Base-by-base conservation (phyloP, 805 yeast genomes). In the Wickerhamomyces mucosus region DNA sequence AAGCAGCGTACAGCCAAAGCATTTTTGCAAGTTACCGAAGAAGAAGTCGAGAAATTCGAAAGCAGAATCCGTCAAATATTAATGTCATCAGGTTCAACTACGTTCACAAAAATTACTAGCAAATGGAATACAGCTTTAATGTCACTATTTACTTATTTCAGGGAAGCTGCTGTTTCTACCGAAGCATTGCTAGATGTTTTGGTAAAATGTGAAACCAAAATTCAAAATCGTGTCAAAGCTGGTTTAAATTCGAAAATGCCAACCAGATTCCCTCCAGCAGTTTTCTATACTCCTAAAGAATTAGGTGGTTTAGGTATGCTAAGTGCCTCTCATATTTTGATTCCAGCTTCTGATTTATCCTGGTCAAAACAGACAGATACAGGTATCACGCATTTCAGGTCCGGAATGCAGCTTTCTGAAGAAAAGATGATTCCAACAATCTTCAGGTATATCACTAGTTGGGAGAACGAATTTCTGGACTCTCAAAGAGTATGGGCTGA, bases 171-270 rank as follows among this genome's bases (percentile, higher is more conserved):
- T 7, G 76, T 88, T 7, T 67, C 89, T 0, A 86, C 98, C 0
- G 84, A 78, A 32, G 50, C 78, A 5, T 59, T 92, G 21, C 61
- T 92, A 9, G 96, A 88, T 51, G 63, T 75, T 4, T 61, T 92
- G 28, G 99, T 92, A 9, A 84, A 81, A 48, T 74, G 94, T 42
- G 99, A 92, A 49, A 88, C 96, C 0, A 78, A 82, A 48, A 79
- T 92, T 27, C 99, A 92, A 57, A 92, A 88, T 33, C 68, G 95
- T 42, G 95, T 92, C 14, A 92, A 92, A 51, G 71, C 89, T 61
- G 98, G 98, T 0, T 65, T 92, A 38, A 92, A 92, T 48, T 89
- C 97, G 11, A 92, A 92, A 56, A 92, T 92, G 99, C 99, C 99
- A 1, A 78, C 96, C 0, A 67, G 99, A 34, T 92, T 92, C 59